Evolutionary conservation across 2,329 filamentous ascomycete species (phyloP).

Genomic region (Monilinia laxa): DNA sequence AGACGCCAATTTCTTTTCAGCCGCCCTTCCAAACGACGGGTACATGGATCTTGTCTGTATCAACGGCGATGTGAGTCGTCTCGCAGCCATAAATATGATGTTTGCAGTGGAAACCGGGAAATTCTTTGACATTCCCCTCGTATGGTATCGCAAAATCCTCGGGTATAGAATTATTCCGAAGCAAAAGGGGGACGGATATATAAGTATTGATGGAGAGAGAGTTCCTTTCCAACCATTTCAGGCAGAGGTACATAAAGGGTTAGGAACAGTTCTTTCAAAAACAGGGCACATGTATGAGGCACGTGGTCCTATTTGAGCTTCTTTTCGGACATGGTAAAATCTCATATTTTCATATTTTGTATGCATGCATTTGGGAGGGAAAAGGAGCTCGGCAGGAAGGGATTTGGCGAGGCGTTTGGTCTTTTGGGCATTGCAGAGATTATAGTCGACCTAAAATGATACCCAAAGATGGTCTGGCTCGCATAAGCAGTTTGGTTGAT

Average conservation of each 20-base stretch:
- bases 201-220: constrained; percentile 90
- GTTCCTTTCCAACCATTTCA: constrained; percentile 89
- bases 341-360: constrained; percentile 11
- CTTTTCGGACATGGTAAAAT: neutral
- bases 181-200: constrained; percentile 71
- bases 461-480: constrained; percentile 14
- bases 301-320: constrained; percentile 43
- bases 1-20: constrained; percentile 83
- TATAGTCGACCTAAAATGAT: constrained; percentile 14
- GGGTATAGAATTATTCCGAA: constrained; percentile 83
- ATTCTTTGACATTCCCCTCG: constrained; percentile 76
- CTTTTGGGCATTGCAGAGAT: neutral
- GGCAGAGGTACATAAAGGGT: constrained; percentile 77
- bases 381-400: constrained; percentile 26
- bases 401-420: constrained; percentile 16
- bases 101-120: constrained; percentile 68
- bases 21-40: constrained; percentile 79
- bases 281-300: constrained; percentile 69
- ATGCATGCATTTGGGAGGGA: constrained; percentile 24
- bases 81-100: constrained; percentile 68
- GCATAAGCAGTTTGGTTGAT: constrained; percentile 12
- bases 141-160: constrained; percentile 80
- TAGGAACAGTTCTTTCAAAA: constrained; percentile 84
- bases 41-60: constrained; percentile 81
- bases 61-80: constrained; percentile 68